phyloP scores from a whole-genome alignment of 495 filamentous ascomycete species.

The Xylaria flabelliformis region DNA sequence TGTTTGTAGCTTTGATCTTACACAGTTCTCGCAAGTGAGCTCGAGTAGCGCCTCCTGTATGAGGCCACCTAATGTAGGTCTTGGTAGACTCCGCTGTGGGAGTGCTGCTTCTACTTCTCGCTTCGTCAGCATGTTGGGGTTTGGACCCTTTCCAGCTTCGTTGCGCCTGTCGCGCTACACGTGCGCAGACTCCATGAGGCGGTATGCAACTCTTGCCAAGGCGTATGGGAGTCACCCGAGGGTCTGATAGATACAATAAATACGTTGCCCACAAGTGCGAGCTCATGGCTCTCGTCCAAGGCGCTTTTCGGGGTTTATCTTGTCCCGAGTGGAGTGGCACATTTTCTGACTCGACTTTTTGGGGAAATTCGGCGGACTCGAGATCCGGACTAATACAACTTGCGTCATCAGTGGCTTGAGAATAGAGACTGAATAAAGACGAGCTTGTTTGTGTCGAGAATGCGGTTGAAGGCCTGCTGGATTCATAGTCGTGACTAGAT shows the following conservation, averaged over 20 bases:
- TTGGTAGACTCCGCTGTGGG: constrained; percentile 59
- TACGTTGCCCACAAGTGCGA: constrained; percentile 94
- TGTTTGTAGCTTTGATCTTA: constrained; percentile 72
- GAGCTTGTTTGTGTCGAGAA: constrained; percentile 57
- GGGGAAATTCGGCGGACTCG: constrained; percentile 41
- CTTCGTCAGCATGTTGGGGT: constrained; percentile 39
- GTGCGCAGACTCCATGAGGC: constrained; percentile 86
- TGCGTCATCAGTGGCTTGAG: constrained; percentile 54
- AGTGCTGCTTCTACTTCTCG: constrained; percentile 70
- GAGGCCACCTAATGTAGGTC: constrained; percentile 72
- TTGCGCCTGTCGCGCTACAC: constrained; percentile 85
- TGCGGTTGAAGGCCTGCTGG: constrained; percentile 57
- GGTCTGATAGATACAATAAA: constrained; percentile 84
- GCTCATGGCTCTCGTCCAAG: constrained; percentile 91
- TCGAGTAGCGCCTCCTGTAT: constrained; percentile 80
- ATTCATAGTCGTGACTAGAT: constrained; percentile 57
- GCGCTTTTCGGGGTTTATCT: constrained; percentile 50
- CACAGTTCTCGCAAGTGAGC: constrained; percentile 83
- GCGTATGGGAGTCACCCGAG: constrained; percentile 91
- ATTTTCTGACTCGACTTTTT: constrained; percentile 12
- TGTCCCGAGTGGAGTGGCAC: constrained; percentile 18
- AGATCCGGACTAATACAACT: constrained; percentile 51
- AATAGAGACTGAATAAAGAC: constrained; percentile 56
- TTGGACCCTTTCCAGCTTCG: constrained; percentile 78
- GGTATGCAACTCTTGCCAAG: constrained; percentile 85